These are phyloP conservation scores for Colletotrichum lindemuthianum DNA, from an alignment of 2,329 filamentous ascomycete genomes.

Conservation along the genomic window DNA sequence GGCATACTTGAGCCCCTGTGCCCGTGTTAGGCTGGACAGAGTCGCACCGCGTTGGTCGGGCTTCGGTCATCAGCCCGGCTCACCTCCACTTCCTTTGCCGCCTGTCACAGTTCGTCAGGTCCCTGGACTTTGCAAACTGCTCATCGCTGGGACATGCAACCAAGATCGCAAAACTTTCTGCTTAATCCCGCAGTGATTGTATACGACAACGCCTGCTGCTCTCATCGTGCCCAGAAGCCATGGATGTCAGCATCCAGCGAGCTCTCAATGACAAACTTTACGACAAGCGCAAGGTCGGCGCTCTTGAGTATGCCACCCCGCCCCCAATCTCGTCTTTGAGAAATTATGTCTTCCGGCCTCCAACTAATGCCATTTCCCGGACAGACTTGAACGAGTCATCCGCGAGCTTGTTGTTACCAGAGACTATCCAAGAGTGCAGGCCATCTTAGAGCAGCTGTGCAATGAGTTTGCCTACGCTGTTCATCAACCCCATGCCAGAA, in stretches of 20 bases:
- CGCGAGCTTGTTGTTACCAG: constrained; percentile 81
- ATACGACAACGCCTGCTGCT: not conserved
- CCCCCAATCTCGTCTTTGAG: constrained; percentile 5
- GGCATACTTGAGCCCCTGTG: too few species aligned
- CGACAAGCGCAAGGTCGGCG: constrained; percentile 95
- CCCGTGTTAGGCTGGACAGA: too few species aligned
- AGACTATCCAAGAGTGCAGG: constrained; percentile 83
- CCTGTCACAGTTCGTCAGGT: too few species aligned
- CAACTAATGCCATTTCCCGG: not conserved
- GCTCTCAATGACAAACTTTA: constrained; percentile 98
- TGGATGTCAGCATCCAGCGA: constrained; percentile 91
- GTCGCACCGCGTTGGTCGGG: too few species aligned
- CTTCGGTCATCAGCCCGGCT: too few species aligned
- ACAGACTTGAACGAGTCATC: constrained; percentile 88
- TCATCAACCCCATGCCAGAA: constrained; percentile 94
- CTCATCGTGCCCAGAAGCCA: constrained; percentile 48
- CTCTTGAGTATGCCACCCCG: constrained; percentile 79
- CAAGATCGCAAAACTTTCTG: not conserved
- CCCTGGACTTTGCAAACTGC: too few species aligned
- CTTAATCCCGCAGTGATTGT: not conserved
- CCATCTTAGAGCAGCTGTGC: constrained; percentile 94
- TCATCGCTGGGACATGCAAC: not conserved
- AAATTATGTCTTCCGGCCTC: not conserved
- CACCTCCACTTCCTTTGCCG: too few species aligned
- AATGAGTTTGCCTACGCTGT: constrained; percentile 98